Conservation (phyloP, 176 grass and related monocot genomes). For the Ampelocalamus luodianensis region DNA sequence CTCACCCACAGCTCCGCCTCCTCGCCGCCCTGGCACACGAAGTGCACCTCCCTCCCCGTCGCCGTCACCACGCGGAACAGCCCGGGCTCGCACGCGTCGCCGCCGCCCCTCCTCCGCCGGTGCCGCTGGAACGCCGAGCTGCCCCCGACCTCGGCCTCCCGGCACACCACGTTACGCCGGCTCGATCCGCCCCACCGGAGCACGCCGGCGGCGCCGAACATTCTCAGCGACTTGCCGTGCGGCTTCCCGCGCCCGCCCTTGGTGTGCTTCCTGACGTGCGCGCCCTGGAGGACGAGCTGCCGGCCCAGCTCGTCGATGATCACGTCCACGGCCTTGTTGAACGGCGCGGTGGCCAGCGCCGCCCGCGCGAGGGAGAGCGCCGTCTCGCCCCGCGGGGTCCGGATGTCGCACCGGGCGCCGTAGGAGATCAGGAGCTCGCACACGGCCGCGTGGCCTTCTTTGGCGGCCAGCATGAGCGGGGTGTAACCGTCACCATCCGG, state of each 20-base stretch:
- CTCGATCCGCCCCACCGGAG: slow-evolving; percentile 75
- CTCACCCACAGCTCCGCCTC: slow-evolving; percentile 91
- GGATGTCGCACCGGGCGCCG: slow-evolving; percentile 64
- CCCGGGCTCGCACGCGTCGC: slow-evolving; percentile 63
- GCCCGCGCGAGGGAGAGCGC: slow-evolving; percentile 77
- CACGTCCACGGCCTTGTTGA: slow-evolving; percentile 69
- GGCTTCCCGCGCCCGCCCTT: slow-evolving; percentile 74
- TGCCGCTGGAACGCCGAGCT: slow-evolving; percentile 77
- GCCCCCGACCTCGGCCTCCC: slow-evolving; percentile 68
- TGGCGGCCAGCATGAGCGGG: slow-evolving; percentile 87
- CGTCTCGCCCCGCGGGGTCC: slow-evolving; percentile 65
- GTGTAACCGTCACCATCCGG: slow-evolving; percentile 83
- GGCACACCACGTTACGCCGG: slow-evolving; percentile 76
- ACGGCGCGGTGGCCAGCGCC: slow-evolving; percentile 34
- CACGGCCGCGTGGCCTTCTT: slow-evolving; percentile 65
- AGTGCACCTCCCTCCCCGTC: slow-evolving; percentile 87
- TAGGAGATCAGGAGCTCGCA: slow-evolving; percentile 76
- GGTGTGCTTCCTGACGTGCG: slow-evolving; percentile 76
- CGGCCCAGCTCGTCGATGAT: slow-evolving; percentile 82
- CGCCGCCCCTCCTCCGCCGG: slow-evolving; percentile 48
- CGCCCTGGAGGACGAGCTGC: slow-evolving; percentile 61
- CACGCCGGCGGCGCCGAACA: slow-evolving; percentile 63
- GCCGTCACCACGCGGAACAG: slow-evolving; percentile 84
- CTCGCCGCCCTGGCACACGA: slow-evolving; percentile 77
- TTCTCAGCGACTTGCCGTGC: slow-evolving; percentile 72